phyloP scores from a whole-genome alignment of 352 stramenopile species.

The Phytophthora tubulina region DNA sequence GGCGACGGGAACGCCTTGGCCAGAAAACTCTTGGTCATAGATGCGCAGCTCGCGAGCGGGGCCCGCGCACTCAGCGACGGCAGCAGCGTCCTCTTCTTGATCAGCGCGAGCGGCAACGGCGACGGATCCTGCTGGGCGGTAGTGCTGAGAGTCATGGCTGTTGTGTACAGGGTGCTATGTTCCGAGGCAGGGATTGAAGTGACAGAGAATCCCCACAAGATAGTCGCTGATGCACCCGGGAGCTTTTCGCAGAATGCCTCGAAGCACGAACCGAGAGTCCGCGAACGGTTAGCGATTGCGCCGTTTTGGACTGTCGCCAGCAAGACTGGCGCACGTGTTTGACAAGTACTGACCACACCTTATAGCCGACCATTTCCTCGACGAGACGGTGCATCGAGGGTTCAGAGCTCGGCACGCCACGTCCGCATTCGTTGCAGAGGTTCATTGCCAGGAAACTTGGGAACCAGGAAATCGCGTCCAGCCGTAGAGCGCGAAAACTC shows the following conservation, averaged over 20 bases:
- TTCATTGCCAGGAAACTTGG: slow-evolving; percentile 11
- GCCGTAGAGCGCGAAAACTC: slow-evolving; percentile 18
- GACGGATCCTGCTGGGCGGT: slow-evolving; percentile 13
- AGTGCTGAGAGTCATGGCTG: not conserved
- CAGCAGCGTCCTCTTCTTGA: slow-evolving; percentile 43
- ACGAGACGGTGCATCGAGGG: slow-evolving; percentile 14
- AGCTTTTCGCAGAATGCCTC: slow-evolving; percentile 42
- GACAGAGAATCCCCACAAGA: slow-evolving; percentile 2
- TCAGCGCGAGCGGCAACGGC: slow-evolving; percentile 35
- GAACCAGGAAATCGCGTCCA: slow-evolving; percentile 15
- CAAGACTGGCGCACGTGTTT: slow-evolving; percentile 33
- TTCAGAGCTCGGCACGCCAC: slow-evolving; percentile 16
- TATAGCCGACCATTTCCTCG: no score
- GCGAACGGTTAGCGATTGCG: slow-evolving; percentile 20
- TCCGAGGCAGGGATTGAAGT: slow-evolving; percentile 19
- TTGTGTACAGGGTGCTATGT: not conserved
- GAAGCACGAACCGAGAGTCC: slow-evolving; percentile 6
- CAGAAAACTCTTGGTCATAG: slow-evolving; percentile 50
- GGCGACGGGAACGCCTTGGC: slow-evolving; percentile 44
- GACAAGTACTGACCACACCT: slow-evolving; percentile 32
- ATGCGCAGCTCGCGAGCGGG: slow-evolving; percentile 39
- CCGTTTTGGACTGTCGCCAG: slow-evolving; percentile 27
- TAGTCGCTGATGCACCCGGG: slow-evolving; percentile 19
- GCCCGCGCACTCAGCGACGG: slow-evolving; percentile 34
- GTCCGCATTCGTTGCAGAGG: not conserved